Conservation (phyloP, 2,329 filamentous ascomycete genomes). For the Dactylellina haptotyla region DNA sequence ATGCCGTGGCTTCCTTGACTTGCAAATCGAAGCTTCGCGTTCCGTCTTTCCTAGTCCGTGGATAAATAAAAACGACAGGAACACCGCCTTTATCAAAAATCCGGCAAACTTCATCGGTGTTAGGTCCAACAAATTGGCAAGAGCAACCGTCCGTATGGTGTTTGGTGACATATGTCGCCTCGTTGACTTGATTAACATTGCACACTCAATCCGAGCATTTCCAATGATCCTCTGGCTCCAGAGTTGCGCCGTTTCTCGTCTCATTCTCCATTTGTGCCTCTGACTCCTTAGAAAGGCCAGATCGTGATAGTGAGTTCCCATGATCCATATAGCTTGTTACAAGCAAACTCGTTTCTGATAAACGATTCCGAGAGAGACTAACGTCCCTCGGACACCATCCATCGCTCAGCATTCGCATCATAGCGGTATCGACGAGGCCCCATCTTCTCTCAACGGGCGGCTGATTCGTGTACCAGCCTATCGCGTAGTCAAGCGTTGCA, state of each 20-base stretch:
- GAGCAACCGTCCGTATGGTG: background rate
- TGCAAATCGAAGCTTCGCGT: background rate
- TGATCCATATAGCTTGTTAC: background rate
- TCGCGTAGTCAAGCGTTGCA: background rate
- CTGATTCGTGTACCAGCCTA: background rate
- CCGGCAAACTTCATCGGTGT: background rate
- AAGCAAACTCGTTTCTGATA: background rate
- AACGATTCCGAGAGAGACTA: background rate
- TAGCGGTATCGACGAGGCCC: background rate
- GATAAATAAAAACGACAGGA: background rate
- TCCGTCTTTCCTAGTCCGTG: background rate
- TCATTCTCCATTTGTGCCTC: no score
- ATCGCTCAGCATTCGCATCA: background rate
- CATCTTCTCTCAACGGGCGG: background rate
- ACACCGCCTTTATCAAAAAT: background rate
- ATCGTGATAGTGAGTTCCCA: background rate
- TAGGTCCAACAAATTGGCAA: background rate
- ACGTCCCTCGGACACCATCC: background rate
- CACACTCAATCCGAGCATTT: background rate
- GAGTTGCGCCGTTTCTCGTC: background rate
- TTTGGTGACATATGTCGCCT: background rate
- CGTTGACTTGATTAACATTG: background rate
- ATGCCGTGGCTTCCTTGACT: background rate
- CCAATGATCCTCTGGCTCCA: background rate
- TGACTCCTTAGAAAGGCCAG: no score